These are phyloP conservation scores for Colletotrichum australisinense DNA, from an alignment of 2,329 filamentous ascomycete species.

Conservation along the genomic window DNA sequence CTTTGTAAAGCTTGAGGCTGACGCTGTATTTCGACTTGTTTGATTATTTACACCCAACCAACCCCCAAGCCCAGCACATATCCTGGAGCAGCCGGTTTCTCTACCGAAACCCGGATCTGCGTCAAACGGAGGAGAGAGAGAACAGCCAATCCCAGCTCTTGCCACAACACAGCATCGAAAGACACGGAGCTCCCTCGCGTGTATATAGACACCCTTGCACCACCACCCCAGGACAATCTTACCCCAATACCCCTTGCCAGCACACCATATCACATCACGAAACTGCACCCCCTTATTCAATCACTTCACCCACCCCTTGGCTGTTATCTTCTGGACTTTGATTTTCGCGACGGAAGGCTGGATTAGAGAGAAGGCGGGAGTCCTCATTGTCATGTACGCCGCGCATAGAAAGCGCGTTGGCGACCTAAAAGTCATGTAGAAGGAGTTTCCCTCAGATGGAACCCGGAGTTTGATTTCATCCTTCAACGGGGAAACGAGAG, in stretches of 20 bases:
- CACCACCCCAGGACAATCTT: constrained; percentile 34
- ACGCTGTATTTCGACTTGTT: constrained; percentile 27
- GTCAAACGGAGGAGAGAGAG: constrained; percentile 35
- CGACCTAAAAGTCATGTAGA: constrained; percentile 38
- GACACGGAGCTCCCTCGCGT: constrained; percentile 32
- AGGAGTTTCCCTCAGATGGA: constrained; percentile 37
- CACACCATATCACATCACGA: constrained; percentile 24
- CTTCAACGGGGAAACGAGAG: constrained; percentile 32
- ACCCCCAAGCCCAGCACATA: constrained; percentile 23
- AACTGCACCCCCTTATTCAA: constrained; percentile 28
- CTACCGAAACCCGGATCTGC: constrained; percentile 30
- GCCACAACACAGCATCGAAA: constrained; percentile 36
- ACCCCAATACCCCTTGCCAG: constrained; percentile 35
- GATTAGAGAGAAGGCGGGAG: constrained; percentile 36
- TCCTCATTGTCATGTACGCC: constrained; percentile 39
- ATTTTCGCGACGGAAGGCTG: constrained; percentile 35
- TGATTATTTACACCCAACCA: constrained; percentile 28
- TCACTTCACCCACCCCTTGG: constrained; percentile 23
- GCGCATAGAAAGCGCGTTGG: constrained; percentile 35
- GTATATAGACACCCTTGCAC: constrained; percentile 37
- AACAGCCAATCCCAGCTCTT: constrained; percentile 30
- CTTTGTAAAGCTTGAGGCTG: neutral
- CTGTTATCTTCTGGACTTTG: constrained; percentile 38
- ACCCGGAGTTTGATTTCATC: constrained; percentile 32
- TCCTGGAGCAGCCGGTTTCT: constrained; percentile 35